phyloP scores from a whole-genome alignment of 148 eudicot species.

The Silene uniflora region DNA sequence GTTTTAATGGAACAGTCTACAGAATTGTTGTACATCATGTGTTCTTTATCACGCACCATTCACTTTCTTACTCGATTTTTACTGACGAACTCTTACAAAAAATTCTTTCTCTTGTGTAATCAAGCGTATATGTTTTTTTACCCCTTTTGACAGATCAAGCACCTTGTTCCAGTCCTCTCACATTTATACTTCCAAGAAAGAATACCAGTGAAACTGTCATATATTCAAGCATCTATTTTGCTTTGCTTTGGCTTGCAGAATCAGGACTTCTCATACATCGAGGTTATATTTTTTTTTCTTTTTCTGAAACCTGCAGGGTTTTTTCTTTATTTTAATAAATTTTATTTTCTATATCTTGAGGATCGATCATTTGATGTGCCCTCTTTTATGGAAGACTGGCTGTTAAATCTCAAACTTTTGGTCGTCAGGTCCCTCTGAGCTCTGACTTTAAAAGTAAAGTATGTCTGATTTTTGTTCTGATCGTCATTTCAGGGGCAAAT shows the following conservation, averaged over 20 bases:
- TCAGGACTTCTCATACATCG: conserved; percentile 52
- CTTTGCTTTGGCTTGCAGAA: conserved; percentile 85
- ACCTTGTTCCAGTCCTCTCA: conserved; percentile 47
- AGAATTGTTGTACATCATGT: background rate
- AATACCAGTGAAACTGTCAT: conserved; percentile 70
- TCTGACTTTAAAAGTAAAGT: background rate
- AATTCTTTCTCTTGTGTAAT: background rate
- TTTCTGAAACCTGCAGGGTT: background rate
- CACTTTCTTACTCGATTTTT: background rate
- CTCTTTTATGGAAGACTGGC: background rate
- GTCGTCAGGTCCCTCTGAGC: background rate
- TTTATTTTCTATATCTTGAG: no score
- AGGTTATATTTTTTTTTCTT: conserved; percentile 38
- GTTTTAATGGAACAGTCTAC: background rate
- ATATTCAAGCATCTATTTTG: conserved; percentile 81
- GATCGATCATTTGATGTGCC: background rate
- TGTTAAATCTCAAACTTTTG: background rate
- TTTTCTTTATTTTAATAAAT: no score
- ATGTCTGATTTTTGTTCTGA: background rate
- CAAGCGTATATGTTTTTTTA: background rate
- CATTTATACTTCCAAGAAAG: conserved; percentile 61
- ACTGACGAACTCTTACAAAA: background rate
- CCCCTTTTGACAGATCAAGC: conserved; percentile 46
- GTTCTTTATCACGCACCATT: background rate
- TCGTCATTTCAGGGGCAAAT: conserved; percentile 49